These are phyloP conservation scores for Astragalus glycyphyllos DNA, from an alignment of 306 rosid species.

Conservation along the genomic window DNA sequence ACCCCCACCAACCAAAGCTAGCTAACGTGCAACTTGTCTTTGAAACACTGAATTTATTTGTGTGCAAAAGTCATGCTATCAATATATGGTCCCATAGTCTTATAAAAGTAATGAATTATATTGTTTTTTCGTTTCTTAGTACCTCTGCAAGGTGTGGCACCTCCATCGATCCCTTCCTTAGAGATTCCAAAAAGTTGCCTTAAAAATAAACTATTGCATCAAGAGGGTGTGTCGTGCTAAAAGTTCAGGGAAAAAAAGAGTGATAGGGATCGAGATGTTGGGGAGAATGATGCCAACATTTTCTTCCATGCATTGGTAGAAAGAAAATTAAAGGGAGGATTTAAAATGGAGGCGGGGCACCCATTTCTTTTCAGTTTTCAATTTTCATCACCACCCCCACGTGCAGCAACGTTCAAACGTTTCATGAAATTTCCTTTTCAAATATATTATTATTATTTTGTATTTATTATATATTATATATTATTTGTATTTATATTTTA, in stretches of 20 bases:
- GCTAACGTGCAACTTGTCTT: conserved; percentile 36
- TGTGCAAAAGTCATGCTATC: not conserved
- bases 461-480: no score
- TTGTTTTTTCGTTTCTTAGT: conserved; percentile 76
- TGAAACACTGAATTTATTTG: conserved; percentile 34
- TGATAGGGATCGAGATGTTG: not conserved
- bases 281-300: conserved; percentile 40
- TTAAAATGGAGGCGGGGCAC: not conserved
- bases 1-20: conserved; percentile 54
- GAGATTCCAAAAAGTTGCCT: conserved; percentile 51
- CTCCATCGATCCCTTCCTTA: conserved; percentile 46
- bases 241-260: conserved; percentile 21
- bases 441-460: no score
- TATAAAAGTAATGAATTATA: conserved; percentile 50
- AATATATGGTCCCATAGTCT: conserved; percentile 48
- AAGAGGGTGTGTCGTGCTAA: conserved; percentile 30
- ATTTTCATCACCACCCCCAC: conserved; percentile 7
- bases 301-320: conserved; percentile 3
- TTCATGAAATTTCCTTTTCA: not conserved
- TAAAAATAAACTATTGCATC: not conserved
- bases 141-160: conserved; percentile 45
- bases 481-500: no score
- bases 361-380: not conserved
- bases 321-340: not conserved
- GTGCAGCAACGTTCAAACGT: not conserved